A percentile compares a stretch with the other conserved stretches of the same genome.
These are phyloP conservation scores for Didymella arachidicola DNA, from an alignment of 2,329 filamentous ascomycete genomes.

Conservation along the genomic window DNA sequence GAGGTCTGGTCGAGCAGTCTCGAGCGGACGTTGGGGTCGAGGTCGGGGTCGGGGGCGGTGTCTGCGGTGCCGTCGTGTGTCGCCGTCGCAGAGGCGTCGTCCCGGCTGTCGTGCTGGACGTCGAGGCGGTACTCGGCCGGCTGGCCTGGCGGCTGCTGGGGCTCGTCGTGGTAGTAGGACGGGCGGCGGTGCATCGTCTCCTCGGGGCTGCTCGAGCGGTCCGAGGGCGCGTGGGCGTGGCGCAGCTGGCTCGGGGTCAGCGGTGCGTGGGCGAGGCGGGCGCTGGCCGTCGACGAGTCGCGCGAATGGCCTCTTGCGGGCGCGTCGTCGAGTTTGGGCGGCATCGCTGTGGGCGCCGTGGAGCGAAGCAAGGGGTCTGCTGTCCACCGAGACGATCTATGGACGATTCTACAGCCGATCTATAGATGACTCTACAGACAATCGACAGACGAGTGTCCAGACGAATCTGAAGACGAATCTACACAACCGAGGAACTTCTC, in stretches of 20 bases:
- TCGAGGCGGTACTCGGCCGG: conserved; percentile 27
- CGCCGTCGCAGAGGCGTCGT: conserved; percentile 28
- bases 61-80: conserved; percentile 32
- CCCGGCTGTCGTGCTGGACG: conserved; percentile 44
- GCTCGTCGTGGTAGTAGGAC: conserved; percentile 31
- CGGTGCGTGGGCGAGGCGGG: conserved; percentile 46
- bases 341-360: conserved; percentile 24
- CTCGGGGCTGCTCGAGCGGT: conserved; percentile 53
- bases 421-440: too few relatives aligned
- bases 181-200: conserved; percentile 42
- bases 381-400: too few relatives aligned
- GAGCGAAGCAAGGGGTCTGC: too few relatives aligned
- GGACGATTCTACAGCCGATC: too few relatives aligned
- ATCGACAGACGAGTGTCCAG: too few relatives aligned
- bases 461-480: too few relatives aligned
- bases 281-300: conserved; percentile 43
- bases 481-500: not conserved
- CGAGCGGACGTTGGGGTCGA: conserved; percentile 49
- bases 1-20: conserved; percentile 47
- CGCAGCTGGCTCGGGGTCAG: conserved; percentile 51
- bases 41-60: conserved; percentile 40
- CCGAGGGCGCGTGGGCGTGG: conserved; percentile 53
- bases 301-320: conserved; percentile 38
- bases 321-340: conserved; percentile 34
- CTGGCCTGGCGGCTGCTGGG: conserved; percentile 20